Evolutionary conservation across 164 flowering plant genomes (phyloP).

Genomic region (Tetrastigma voinierianum): DNA sequence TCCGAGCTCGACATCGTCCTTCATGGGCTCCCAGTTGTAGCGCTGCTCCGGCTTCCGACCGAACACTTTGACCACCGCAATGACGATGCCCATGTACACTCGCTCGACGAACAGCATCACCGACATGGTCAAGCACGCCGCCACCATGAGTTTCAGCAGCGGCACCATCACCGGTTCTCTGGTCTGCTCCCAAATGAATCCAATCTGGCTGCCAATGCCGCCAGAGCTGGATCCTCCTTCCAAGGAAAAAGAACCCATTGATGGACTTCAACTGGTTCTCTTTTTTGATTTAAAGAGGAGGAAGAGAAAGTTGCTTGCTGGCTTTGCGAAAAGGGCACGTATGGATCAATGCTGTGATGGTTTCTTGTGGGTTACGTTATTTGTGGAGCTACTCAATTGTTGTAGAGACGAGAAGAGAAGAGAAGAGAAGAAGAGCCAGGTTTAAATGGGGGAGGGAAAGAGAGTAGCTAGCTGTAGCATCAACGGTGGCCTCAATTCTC

Average conservation of each 20-base stretch:
- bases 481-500: no score
- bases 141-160: slow-evolving; percentile 17
- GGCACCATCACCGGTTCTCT: slow-evolving; percentile 28
- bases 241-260: neutral
- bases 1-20: slow-evolving; percentile 52
- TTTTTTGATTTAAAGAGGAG: neutral
- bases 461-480: no score
- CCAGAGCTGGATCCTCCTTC: neutral
- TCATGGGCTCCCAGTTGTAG: slow-evolving; percentile 52
- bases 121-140: slow-evolving; percentile 37
- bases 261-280: no score
- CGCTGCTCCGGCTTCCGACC: slow-evolving; percentile 41
- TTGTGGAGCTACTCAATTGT: no score
- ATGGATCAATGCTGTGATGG: neutral
- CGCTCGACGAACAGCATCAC: slow-evolving; percentile 55
- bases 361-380: slow-evolving; percentile 32
- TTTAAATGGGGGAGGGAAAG: no score
- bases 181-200: slow-evolving; percentile 19
- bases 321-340: slow-evolving; percentile 21
- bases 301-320: neutral
- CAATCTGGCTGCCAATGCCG: slow-evolving; percentile 11
- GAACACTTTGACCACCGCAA: slow-evolving; percentile 40
- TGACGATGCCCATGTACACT: slow-evolving; percentile 53
- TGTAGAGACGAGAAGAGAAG: neutral
- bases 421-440: slow-evolving; percentile 1